phyloP scores from a whole-genome alignment of 495 filamentous ascomycete species.

The Durotheca rogersii region DNA sequence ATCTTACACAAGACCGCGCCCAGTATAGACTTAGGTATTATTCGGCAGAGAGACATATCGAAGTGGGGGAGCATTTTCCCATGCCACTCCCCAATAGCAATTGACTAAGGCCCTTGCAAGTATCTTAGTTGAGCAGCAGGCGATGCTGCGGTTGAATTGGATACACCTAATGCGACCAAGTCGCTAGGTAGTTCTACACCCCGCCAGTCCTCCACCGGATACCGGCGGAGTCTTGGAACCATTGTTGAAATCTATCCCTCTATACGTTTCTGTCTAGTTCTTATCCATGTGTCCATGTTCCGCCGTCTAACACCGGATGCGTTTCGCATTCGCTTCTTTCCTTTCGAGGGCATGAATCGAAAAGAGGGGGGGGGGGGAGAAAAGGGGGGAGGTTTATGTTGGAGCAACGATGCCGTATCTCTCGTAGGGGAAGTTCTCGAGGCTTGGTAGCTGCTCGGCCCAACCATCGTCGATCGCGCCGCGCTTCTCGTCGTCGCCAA shows the following conservation, averaged over 20 bases:
- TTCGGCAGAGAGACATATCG: too few species aligned
- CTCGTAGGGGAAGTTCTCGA: conserved; percentile 69
- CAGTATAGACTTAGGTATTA: too few species aligned
- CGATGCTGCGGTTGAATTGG: too few species aligned
- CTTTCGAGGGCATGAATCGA: background rate
- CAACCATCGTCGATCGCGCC: conserved; percentile 64
- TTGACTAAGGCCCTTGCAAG: too few species aligned
- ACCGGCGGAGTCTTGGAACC: conserved; percentile 2
- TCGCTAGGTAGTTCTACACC: too few species aligned
- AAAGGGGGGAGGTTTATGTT: background rate
- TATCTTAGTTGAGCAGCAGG: too few species aligned
- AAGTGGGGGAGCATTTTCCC: too few species aligned
- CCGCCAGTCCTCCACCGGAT: conserved; percentile 6
- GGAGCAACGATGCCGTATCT: conserved; percentile 32
- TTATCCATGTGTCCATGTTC: background rate
- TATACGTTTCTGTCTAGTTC: background rate
- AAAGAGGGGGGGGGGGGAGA: background rate
- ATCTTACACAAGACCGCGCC: background rate
- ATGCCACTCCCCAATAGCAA: too few species aligned
- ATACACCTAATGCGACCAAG: too few species aligned
- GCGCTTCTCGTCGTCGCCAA: conserved; percentile 44
- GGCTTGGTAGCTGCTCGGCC: conserved; percentile 54
- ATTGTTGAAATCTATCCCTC: background rate
- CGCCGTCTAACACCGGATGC: too few species aligned
- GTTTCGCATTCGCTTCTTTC: too few species aligned